Base-by-base conservation (phyloP, 2,329 filamentous ascomycete species). In the Paecilomyces niveus region DNA sequence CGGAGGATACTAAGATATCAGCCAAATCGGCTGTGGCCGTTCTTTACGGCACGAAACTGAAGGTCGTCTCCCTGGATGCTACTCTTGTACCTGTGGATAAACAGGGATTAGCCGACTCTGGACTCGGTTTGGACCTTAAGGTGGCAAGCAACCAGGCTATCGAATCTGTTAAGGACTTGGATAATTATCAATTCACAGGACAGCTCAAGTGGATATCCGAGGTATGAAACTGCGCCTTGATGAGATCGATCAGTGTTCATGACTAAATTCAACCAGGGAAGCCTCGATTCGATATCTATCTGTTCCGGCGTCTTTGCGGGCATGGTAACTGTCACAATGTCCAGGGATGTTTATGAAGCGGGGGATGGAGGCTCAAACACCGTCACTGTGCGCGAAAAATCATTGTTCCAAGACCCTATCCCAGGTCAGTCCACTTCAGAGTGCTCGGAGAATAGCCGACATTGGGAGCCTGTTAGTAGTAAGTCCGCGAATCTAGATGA, bases 401-500 rank as follows among this genome's bases (percentile, higher is more conserved):
- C 65, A 10, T 67, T 72, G 29, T 59, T 62, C 15, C 64, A 66
- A 9, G 50, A 59, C 7, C 31, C 58, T 4, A 51, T 51, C 7
- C 57, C 62, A 13, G 59, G 57, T 2, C 57, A 54, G 10, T 21
- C 33, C 15, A 57, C 24, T 31, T 54, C 59, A 45, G 58, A 60
- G 3, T 59, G 60, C 9, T 33, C 57, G 2, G 59, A 60, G 4
- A 54, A 62, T 9, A 35, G 22, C 18, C 63, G 60, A 15, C 65
- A 70, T 57, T 67, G 69, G 63, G 72, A 74, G 33, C 68, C 70
- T 9, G 69, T 75, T 32, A 67, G 69, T 45, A 72, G 74, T 76
- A 63, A 54, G 65, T 57, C 21, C 26, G 13, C 2, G 22, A 24
- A 26, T 4, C 15, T 45, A 21, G 8, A 21, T 13, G 22, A 18